Percentiles rank a stretch among this genome's conserved stretches.
Evolutionary conservation across 78 protist species (phyloP).

Genomic region (Speleostelium caveatum): DNA sequence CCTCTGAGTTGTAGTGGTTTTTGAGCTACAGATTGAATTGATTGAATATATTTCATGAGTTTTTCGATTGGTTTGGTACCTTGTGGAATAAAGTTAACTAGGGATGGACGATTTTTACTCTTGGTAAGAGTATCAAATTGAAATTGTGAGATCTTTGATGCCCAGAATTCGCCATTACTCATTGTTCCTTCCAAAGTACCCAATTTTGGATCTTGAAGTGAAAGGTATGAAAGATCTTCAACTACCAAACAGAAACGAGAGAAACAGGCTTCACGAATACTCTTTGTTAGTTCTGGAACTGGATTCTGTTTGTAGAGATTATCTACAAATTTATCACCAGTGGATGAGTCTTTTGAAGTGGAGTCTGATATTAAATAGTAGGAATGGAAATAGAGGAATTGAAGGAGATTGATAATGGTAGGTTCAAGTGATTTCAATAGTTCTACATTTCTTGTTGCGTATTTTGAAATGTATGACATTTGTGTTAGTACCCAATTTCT

Average conservation of each 20-base stretch:
- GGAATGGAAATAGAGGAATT: conserved; percentile 63
- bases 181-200: conserved; percentile 4
- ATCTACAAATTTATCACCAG: not conserved
- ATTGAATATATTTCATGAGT: conserved; percentile 6
- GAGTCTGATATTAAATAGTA: conserved; percentile 1
- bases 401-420: conserved; percentile 8
- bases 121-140: not conserved
- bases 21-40: not conserved
- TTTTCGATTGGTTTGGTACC: conserved; percentile 60
- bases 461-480: conserved; percentile 28
- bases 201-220: not conserved
- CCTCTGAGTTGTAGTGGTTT: conserved; percentile 1
- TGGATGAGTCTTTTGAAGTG: not conserved
- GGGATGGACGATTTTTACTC: not conserved
- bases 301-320: conserved; percentile 10
- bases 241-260: conserved; percentile 25
- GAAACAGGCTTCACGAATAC: conserved; percentile 19
- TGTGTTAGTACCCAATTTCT: conserved; percentile 56
- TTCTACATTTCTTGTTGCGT: not conserved
- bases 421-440: not conserved
- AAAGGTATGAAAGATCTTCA: conserved; percentile 18
- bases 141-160: conserved; percentile 2
- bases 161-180: conserved; percentile 60
- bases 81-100: conserved; percentile 23
- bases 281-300: not conserved